These are phyloP conservation scores for Streptanthus diversifolius DNA, from an alignment of 345 rosid genomes.

Conservation along the genomic window DNA sequence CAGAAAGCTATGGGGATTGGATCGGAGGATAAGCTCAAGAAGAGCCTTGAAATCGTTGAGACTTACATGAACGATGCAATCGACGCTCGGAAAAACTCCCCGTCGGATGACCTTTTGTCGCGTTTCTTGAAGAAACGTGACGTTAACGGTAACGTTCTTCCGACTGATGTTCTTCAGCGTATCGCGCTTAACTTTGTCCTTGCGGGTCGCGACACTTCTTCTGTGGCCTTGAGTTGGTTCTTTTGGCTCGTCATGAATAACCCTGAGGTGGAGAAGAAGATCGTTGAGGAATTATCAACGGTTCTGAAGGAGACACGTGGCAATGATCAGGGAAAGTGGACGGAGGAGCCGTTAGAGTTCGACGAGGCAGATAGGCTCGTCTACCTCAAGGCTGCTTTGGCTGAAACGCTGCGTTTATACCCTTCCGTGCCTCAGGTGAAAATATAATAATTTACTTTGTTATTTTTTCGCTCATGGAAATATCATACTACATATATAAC, in stretches of 20 bases:
- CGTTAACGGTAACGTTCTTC: slow-evolving; percentile 53
- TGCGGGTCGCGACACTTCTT: slow-evolving; percentile 91
- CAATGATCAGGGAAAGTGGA: slow-evolving; percentile 50
- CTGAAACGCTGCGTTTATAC: slow-evolving; percentile 84
- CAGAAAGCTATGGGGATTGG: slow-evolving; percentile 60
- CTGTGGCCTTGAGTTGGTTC: slow-evolving; percentile 93
- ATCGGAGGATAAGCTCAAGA: slow-evolving; percentile 49
- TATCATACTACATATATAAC: background rate
- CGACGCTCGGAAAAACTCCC: slow-evolving; percentile 54
- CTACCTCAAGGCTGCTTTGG: slow-evolving; percentile 81
- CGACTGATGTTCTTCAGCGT: slow-evolving; percentile 61
- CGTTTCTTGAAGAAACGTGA: slow-evolving; percentile 79
- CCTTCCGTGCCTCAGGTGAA: slow-evolving; percentile 76
- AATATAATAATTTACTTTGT: background rate
- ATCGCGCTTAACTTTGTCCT: slow-evolving; percentile 90
- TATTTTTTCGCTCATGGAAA: background rate
- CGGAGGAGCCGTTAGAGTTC: slow-evolving; percentile 62
- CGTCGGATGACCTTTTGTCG: slow-evolving; percentile 82
- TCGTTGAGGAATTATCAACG: slow-evolving; percentile 54
- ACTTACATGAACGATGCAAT: slow-evolving; percentile 71
- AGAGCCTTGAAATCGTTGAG: slow-evolving; percentile 56
- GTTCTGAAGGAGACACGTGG: slow-evolving; percentile 72
- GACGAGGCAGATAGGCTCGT: slow-evolving; percentile 74
- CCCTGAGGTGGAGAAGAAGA: slow-evolving; percentile 56
- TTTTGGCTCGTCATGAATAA: slow-evolving; percentile 86